Base-by-base conservation (phyloP, 2,329 filamentous ascomycete genomes). In the Aspergillus clavatus region DNA sequence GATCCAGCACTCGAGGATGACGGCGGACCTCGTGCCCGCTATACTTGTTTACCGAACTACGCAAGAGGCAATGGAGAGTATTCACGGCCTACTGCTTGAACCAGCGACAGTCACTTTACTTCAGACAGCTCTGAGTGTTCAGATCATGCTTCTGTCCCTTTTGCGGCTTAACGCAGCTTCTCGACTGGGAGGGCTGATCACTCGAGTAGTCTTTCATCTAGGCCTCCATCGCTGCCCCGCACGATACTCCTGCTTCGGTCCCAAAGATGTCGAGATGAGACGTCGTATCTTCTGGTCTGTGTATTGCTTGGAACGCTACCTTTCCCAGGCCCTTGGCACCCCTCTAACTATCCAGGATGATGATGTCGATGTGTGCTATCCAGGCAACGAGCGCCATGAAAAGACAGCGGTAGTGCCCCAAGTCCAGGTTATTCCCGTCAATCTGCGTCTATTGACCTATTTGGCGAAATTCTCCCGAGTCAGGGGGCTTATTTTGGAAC, bases 161-260 rank as follows among this genome's bases (percentile, higher is more conserved):
- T 65, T 81, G 5, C 74, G 76, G 4, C 66, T 80, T 7, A 80
- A 80, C 48, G 74, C 76, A 11, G 79, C 79, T 0, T 81, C 78
- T 1, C 70, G 78, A 3, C 54, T 81, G 1, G 76, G 78, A 0
- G 79, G 79, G 0, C 60, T 79, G 2, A 72, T 81, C 4, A 74
- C 75, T 5, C 72, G 77, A 4, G 77, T 79, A 55, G 74, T 76
- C 1, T 78, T 77, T 36, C 78, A 81, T 38, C 61, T 81, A 2
- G 78, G 78, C 0, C 68, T 82, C n/a, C 78, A 82, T 59, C 72
- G 78, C 2, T 82, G 79, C 43, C 77, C 78, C 1, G 66, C 68
- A 4, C 69, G 78, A 0, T 81, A 73, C 45, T 63, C 72, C 0
- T 74, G 75, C 36, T 80, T 81, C 51, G 71, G 65, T 0, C 45